phyloP scores from a whole-genome alignment of 2,329 filamentous ascomycete species.

The Botrytis hyacinthi region DNA sequence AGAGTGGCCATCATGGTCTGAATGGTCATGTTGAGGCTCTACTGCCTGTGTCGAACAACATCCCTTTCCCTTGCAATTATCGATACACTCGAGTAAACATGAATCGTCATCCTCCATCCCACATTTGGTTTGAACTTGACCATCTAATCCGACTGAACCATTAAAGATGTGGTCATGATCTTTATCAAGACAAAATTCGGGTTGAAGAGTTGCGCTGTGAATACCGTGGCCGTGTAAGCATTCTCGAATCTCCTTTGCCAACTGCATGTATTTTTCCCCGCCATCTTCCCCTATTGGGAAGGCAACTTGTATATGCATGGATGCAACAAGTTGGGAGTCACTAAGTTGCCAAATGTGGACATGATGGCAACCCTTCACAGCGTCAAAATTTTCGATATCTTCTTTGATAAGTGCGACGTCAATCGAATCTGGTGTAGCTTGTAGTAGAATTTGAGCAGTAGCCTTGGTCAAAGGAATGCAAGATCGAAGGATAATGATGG shows the following conservation, averaged over 20 bases:
- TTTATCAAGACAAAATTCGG: conserved; percentile 70
- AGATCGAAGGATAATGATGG: conserved; percentile 70
- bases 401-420: conserved; percentile 86
- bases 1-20: conserved; percentile 36
- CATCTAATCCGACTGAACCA: conserved; percentile 31
- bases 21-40: conserved; percentile 33
- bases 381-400: conserved; percentile 81
- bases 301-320: conserved; percentile 86
- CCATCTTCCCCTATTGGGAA: conserved; percentile 85
- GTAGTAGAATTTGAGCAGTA: conserved; percentile 83
- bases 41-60: conserved; percentile 35
- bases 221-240: conserved; percentile 96
- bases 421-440: conserved; percentile 88
- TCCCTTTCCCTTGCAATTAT: conserved; percentile 38
- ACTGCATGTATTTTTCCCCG: conserved; percentile 80
- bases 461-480: conserved; percentile 77
- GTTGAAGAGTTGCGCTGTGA: conserved; percentile 95
- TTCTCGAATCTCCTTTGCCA: conserved; percentile 76
- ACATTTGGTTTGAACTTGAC: conserved; percentile 31
- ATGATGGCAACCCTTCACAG: conserved; percentile 89
- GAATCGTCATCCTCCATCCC: conserved; percentile 33
- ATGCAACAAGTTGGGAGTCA: conserved; percentile 90
- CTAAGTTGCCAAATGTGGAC: conserved; percentile 97
- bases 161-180: conserved; percentile 34
- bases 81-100: conserved; percentile 39